Evolutionary conservation across 805 yeast genomes (phyloP), one percentile per base, ranked within the genome.

Genomic region (Wickerhamiella azyma): DNA sequence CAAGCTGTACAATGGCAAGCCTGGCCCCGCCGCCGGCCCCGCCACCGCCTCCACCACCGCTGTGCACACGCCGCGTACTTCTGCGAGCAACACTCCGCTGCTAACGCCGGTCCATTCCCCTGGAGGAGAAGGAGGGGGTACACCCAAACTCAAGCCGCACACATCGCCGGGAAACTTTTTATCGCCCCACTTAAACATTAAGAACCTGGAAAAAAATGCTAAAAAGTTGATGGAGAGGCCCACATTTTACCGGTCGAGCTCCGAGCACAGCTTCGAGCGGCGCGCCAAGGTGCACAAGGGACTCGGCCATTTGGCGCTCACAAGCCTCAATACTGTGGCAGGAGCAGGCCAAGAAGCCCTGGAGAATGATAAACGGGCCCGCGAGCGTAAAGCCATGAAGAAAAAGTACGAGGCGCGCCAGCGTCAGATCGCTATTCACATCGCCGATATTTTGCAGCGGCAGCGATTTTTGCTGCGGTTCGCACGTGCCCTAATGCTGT

Each of bases 401-500:
- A 26, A 36, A 14, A 17, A 35, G 13, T 21, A 19, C 21, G 45
- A 35, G 36, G 36, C 28, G 9, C 45, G 89, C 29, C 77, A 66
- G 48, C 52, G 55, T 24, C 56, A 82, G 47, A 88, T 88, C 55
- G 88, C 96, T 0, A 94, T 89, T 10, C 96, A 89, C 59, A 84
- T 88, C 55, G 92, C 94, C 1, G 94, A 83, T 56, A 75, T 85
- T 21, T 65, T 88, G 19, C 94, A 88, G 59, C 72, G 95, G 47
- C 96, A 88, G 59, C 68, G 89, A 41, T 89, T 89, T 59, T 79
- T 89, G 48, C 64, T 88, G 54, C 71, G 89, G 29, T 71, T 89
- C 66, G 88, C 96, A 59, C 75, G 84, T 38, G 94, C 95, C 0
- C 68, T 89, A 45, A 88, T 89, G 97, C 65, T 84, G 48, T 89